These are phyloP conservation scores for Backusella psychrophila DNA, from an alignment of 192 early-diverging fungal genomes.

Conservation along the genomic window DNA sequence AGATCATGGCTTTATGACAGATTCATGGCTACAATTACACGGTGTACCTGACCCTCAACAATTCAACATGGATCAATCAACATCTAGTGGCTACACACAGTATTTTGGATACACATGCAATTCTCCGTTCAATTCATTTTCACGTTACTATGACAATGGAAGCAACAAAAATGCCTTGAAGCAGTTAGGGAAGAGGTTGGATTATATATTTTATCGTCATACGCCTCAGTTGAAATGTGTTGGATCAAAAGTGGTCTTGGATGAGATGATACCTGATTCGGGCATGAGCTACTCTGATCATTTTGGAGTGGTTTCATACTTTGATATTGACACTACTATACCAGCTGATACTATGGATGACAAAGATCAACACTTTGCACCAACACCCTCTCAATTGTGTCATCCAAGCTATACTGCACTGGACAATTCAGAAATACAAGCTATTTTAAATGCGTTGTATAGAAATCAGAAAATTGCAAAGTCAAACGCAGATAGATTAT, in stretches of 20 bases:
- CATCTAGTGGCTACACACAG: not conserved
- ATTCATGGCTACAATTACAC: conserved; percentile 45
- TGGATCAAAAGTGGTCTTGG: conserved; percentile 29
- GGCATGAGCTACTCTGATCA: conserved; percentile 44
- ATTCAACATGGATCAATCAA: not conserved
- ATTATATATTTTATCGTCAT: conserved; percentile 49
- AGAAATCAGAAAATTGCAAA: conserved; percentile 3
- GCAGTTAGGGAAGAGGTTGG: conserved; percentile 38
- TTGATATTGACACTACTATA: conserved; percentile 14
- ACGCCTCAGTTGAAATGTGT: conserved; percentile 41
- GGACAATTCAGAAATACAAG: not conserved
- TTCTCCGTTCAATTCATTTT: conserved; percentile 52
- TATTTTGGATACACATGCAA: conserved; percentile 46
- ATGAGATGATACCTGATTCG: conserved; percentile 33
- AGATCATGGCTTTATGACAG: conserved; percentile 47
- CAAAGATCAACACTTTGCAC: not conserved
- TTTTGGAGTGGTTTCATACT: conserved; percentile 50
- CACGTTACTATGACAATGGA: conserved; percentile 21
- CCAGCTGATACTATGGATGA: not conserved
- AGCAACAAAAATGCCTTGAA: conserved; percentile 24
- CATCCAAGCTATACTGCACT: conserved; percentile 1
- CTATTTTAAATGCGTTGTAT: not conserved
- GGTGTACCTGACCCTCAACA: not conserved
- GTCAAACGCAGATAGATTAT: not conserved
- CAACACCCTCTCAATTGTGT: not conserved